Base-by-base conservation (phyloP, 2,329 filamentous ascomycete species). In the Colletotrichum magnum region DNA sequence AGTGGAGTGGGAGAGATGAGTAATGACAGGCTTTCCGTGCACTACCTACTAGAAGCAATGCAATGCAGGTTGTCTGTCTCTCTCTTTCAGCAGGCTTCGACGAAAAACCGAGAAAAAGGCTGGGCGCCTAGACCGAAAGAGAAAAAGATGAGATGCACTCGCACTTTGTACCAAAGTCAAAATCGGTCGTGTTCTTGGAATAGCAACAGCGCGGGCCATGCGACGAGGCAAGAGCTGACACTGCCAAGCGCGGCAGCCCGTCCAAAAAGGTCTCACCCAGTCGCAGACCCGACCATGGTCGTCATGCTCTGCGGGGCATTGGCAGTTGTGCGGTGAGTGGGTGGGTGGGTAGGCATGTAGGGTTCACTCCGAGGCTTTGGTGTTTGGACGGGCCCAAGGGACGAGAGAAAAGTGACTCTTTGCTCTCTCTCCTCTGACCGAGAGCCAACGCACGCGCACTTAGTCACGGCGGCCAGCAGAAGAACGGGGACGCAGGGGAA, bases 171-270 rank as follows among this genome's bases (percentile, higher is more conserved):
- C 56, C 67, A 52, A 67, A 60, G 67, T 61, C 63, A 60, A 60
- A 67, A 61, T 57, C 48, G 32, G 32, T 21, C 9, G 41, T 32
- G 63, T 69, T 69, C 62, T 69, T 39, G 10, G 62, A 66, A 66
- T 69, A 66, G 67, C 39, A 45, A 66, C 66, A 45, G 66, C 66
- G 15, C 50, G 62, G 66, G 45, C 56, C 67, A 67, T 67, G 67
- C 59, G 36, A 54, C 64, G 54, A 50, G 68, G 32, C 41, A 41
- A 47, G 50, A 68, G 48, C 68, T 70, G 68, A 70, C 68, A 70
- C 68, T 68, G 68, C 68, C 68, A 70, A 70, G 68, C 52, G 68
- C 68, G 48, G 59, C 68, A 70, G 59, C 52, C 61, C 58, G 63
- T 60, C 57, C 36, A 28, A 56, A 56, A 60, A 67, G 66, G 62